Evolutionary conservation across 495 filamentous ascomycete species (phyloP), one percentile per base, ranked within the genome.

Genomic region (Haplographium delicatum): DNA sequence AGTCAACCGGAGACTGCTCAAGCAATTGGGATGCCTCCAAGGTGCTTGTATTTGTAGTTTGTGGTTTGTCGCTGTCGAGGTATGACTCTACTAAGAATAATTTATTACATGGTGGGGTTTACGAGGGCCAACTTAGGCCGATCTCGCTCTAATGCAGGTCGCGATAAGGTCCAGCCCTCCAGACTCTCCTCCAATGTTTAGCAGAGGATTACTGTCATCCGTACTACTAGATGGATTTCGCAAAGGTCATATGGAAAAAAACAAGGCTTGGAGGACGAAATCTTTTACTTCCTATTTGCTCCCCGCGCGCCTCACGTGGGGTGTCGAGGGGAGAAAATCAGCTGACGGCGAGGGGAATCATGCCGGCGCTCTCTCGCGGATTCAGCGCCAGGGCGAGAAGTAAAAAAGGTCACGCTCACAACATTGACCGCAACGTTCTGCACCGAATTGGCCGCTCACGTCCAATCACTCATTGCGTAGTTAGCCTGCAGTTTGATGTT

Each of bases 101-200:
- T 34, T 49, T 39, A 34, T 5, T 42, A 25, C 16, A 28, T 43
- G 41, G 30, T 44, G 24, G 42, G 30, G 31, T 37, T 20, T n/a
- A n/a, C n/a, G n/a, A n/a, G n/a, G n/a, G n/a, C n/a, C n/a, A n/a
- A n/a, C 40, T 2, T 9, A 30, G 4, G 50, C 50, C 50, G 50
- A 52, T 52, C 40, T 16, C 50, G 50, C 19, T 27, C 41, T 31
- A 50, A 50, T 50, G 48, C 26, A 34, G 27, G 48, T 5, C 23
- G 42, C 42, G 42, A 44, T 44, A 44, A 44, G 42, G n/a, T 44
- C 2, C 24, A 43, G 31, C 42, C 15, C 20, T 31, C n/a, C 25
- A 4, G 28, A 31, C 13, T 7, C n/a, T n/a, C n/a, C n/a, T n/a
- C n/a, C 5, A 8, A 44, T 6, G 10, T 13, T 50, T 50, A 33